Percentiles rank a stretch among this genome's conserved stretches.
Evolutionary conservation across 495 filamentous ascomycete genomes (phyloP).

Genomic region (Lasiosphaeris hirsuta): DNA sequence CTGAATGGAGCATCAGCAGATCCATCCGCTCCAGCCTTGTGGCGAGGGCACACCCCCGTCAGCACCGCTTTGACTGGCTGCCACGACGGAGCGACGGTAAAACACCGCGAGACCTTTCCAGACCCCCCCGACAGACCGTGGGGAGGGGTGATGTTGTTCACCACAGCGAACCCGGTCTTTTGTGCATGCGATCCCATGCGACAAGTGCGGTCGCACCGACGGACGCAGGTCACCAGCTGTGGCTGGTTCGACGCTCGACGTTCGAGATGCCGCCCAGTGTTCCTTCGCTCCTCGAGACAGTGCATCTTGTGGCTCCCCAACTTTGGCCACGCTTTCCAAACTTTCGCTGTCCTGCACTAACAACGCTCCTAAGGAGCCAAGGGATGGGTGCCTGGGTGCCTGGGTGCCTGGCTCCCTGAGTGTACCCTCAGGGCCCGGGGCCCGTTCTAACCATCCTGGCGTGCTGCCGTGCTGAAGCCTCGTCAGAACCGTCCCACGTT

Average conservation of each 20-base stretch:
- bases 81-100: slow-evolving; percentile 12
- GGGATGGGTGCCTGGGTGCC: too few relatives aligned
- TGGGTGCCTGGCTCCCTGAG: too few relatives aligned
- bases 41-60: slow-evolving; percentile 17
- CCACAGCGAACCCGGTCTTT: slow-evolving; percentile 8
- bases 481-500: neutral
- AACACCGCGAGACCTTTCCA: slow-evolving; percentile 22
- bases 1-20: slow-evolving; percentile 25
- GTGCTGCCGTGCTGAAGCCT: neutral
- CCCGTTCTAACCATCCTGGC: slow-evolving; percentile 8
- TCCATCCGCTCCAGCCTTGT: slow-evolving; percentile 29
- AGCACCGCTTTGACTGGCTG: slow-evolving; percentile 27
- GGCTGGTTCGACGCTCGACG: slow-evolving; percentile 3
- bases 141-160: neutral
- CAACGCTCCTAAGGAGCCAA: too few relatives aligned
- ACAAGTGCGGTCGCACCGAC: neutral
- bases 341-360: neutral
- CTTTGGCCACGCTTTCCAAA: neutral
- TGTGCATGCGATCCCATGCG: neutral
- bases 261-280: neutral
- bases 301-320: slow-evolving; percentile 1
- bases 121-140: slow-evolving; percentile 7
- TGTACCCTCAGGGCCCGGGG: too few relatives aligned
- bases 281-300: neutral
- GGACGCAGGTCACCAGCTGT: slow-evolving; percentile 12